These are phyloP conservation scores for Paecilomyces formosus DNA, from an alignment of 2,329 filamentous ascomycete genomes.

Conservation along the genomic window DNA sequence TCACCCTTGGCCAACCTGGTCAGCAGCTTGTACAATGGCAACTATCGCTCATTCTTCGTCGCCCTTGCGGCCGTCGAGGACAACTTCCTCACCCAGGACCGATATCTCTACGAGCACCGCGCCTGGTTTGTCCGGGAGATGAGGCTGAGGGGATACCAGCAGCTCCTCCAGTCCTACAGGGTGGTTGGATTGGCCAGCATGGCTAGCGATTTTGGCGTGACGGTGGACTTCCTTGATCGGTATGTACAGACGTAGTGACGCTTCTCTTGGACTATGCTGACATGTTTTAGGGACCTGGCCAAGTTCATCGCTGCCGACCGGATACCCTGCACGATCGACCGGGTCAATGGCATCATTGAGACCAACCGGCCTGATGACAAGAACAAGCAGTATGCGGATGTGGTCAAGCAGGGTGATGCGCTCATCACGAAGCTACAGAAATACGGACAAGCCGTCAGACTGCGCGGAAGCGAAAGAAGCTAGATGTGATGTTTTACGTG, in stretches of 20 bases:
- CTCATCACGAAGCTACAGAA: conserved; percentile 99
- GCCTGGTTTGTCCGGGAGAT: conserved; percentile 98
- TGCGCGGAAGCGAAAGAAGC: conserved; percentile 89
- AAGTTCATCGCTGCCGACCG: conserved; percentile 94
- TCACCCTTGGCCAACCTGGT: conserved; percentile 80
- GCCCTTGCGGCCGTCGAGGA: conserved; percentile 86
- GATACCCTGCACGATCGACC: conserved; percentile 94
- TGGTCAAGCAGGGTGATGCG: conserved; percentile 94
- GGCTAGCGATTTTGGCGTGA: conserved; percentile 94
- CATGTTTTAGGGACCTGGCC: conserved; percentile 66
- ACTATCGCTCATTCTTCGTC: conserved; percentile 90
- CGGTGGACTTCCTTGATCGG: conserved; percentile 92
- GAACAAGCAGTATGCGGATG: conserved; percentile 99
- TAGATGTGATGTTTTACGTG: conserved; percentile 28
- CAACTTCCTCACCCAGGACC: conserved; percentile 86
- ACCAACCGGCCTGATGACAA: conserved; percentile 97
- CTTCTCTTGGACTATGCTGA: conserved; percentile 5
- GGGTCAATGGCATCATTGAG: conserved; percentile 94
- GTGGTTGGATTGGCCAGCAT: conserved; percentile 96
- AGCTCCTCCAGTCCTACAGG: conserved; percentile 93
- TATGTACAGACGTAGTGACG: conserved; percentile 37
- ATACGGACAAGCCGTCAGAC: conserved; percentile 90
- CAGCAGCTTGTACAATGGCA: conserved; percentile 83
- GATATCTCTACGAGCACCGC: conserved; percentile 92
- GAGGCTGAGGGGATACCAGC: conserved; percentile 91